These are phyloP conservation scores for Rhexocercosporidium sp. DNA, from an alignment of 2,329 filamentous ascomycete species.

Conservation along the genomic window DNA sequence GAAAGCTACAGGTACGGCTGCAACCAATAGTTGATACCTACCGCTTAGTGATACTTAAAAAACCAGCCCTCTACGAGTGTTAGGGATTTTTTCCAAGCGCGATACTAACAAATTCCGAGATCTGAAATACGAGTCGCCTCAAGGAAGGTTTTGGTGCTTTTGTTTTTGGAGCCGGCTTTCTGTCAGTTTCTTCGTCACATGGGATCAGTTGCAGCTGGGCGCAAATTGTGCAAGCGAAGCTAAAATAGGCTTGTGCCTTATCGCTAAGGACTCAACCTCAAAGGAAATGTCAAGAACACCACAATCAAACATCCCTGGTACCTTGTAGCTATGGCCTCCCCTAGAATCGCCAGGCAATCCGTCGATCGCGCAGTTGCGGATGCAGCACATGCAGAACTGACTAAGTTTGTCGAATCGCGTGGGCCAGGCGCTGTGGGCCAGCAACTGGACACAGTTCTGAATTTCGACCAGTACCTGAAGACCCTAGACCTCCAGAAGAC, in stretches of 20 bases:
- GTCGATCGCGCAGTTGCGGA: conserved; percentile 10
- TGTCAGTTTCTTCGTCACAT: not conserved
- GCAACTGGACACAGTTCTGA: conserved; percentile 8
- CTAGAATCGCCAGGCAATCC: not conserved
- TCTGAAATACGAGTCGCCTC: not conserved
- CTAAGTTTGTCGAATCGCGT: conserved; percentile 12
- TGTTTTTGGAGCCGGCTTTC: not conserved
- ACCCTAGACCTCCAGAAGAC: conserved; percentile 14
- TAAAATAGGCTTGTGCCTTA: conserved; percentile 9
- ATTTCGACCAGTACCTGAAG: conserved; percentile 13
- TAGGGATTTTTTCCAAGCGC: not conserved
- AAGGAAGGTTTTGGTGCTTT: not conserved
- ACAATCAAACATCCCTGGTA: conserved; percentile 6
- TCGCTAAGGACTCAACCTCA: conserved; percentile 4
- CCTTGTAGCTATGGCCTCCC: conserved; percentile 10
- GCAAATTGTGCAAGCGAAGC: conserved; percentile 9
- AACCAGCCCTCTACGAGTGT: too few species aligned
- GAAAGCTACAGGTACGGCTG: not conserved
- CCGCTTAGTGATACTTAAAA: not conserved
- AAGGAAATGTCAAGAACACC: not conserved
- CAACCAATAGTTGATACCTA: not conserved
- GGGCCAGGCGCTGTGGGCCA: conserved; percentile 12
- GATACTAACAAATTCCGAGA: not conserved
- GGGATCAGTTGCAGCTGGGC: not conserved
- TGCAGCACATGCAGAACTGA: conserved; percentile 18